Percentiles rank a stretch among this genome's conserved stretches.
Conservation (phyloP, 306 rosid genomes). For the Erythrophleum fordii region DNA sequence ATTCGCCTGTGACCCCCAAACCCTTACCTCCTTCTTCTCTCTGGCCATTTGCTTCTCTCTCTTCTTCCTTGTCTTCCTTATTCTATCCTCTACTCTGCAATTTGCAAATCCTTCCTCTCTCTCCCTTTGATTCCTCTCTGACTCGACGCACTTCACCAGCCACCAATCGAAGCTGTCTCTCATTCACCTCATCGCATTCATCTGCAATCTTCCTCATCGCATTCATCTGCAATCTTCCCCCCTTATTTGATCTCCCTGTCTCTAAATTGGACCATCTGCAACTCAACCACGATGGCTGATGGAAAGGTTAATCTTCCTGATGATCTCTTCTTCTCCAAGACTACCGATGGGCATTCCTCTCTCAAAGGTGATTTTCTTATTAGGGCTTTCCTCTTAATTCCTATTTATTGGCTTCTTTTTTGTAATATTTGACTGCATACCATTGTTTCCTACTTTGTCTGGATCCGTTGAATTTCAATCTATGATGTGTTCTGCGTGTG, state of each 20-base stretch:
- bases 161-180: conserved; percentile 24
- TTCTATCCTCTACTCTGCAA: conserved; percentile 49
- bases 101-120: conserved; percentile 52
- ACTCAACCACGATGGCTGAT: conserved; percentile 50
- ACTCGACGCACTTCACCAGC: background rate
- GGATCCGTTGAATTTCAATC: conserved; percentile 50
- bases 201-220: conserved; percentile 12
- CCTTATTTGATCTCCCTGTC: conserved; percentile 37
- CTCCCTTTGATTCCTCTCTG: background rate
- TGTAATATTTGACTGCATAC: background rate
- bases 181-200: conserved; percentile 34
- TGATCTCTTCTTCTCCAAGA: conserved; percentile 60
- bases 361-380: conserved; percentile 48
- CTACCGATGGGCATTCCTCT: conserved; percentile 47
- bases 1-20: conserved; percentile 38
- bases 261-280: conserved; percentile 37
- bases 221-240: conserved; percentile 21
- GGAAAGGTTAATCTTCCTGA: conserved; percentile 64
- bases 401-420: conserved; percentile 6
- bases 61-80: conserved; percentile 31
- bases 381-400: conserved; percentile 40
- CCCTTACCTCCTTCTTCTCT: conserved; percentile 30
- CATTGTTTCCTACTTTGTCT: conserved; percentile 32
- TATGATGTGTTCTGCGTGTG: conserved; percentile 23
- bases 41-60: conserved; percentile 23